phyloP scores from a whole-genome alignment of 2,329 filamentous ascomycete genomes.

The Escovopsis sp. region DNA sequence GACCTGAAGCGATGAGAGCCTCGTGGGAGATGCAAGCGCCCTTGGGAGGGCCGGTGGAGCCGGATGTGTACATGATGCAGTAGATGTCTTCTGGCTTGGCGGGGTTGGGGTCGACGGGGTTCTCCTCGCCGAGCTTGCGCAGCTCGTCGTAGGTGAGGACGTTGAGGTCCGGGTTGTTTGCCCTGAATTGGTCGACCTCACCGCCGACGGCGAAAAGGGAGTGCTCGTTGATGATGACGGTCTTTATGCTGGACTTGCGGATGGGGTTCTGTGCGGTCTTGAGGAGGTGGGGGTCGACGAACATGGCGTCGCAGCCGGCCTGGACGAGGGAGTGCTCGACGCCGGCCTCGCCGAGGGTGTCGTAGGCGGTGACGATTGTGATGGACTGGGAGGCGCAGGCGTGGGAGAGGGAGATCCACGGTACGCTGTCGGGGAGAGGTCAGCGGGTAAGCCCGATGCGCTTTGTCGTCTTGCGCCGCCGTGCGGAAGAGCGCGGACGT shows the following conservation, averaged over 20 bases:
- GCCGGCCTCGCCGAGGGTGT: conserved; percentile 74
- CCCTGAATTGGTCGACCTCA: conserved; percentile 41
- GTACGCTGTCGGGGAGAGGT: conserved; percentile 33
- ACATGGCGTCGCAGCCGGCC: conserved; percentile 70
- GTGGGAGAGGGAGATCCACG: conserved; percentile 77
- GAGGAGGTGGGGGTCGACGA: conserved; percentile 68
- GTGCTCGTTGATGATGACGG: conserved; percentile 48
- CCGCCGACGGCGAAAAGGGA: conserved; percentile 34
- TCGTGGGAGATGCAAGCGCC: conserved; percentile 73
- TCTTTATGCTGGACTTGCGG: conserved; percentile 40
- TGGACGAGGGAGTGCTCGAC: conserved; percentile 76
- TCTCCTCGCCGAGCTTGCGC: conserved; percentile 44
- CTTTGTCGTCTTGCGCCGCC: not conserved
- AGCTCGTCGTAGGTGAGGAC: conserved; percentile 42
- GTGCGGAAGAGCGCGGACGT: no score
- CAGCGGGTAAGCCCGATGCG: not conserved
- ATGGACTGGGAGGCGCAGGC: conserved; percentile 69
- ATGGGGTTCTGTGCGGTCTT: conserved; percentile 43
- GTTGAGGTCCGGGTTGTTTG: conserved; percentile 37
- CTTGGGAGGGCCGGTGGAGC: conserved; percentile 79
- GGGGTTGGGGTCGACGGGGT: conserved; percentile 55
- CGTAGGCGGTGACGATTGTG: conserved; percentile 86
- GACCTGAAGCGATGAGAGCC: conserved; percentile 58
- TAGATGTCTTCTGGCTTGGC: conserved; percentile 64
- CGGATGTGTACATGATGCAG: conserved; percentile 79